Conservation (phyloP, 1,284 basidiomycete species). For the Gastroboletus turbinatus region DNA sequence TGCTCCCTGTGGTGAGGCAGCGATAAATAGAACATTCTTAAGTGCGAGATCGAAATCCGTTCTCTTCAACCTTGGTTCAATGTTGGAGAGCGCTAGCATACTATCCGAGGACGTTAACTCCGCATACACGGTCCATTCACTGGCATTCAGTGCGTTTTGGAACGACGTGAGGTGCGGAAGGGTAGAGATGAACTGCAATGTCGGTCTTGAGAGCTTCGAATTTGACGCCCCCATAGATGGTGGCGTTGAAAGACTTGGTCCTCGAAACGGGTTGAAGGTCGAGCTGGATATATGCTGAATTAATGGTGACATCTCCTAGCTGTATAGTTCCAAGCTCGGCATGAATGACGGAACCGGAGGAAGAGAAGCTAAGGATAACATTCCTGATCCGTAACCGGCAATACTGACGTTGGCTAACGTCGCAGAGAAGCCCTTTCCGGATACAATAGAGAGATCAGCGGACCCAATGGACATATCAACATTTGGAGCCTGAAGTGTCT, state of each 20-base stretch:
- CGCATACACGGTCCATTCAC: slow-evolving; percentile 8
- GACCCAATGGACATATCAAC: slow-evolving; percentile 10
- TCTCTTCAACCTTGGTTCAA: slow-evolving; percentile 7
- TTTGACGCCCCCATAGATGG: slow-evolving; percentile 1
- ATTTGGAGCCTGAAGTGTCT: slow-evolving; percentile 1
- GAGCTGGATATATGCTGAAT: slow-evolving; percentile 8
- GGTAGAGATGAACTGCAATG: slow-evolving; percentile 8
- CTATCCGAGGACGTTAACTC: background rate
- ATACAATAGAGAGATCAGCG: slow-evolving; percentile 1
- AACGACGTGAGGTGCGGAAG: background rate
- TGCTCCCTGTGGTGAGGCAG: background rate
- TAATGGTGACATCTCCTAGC: slow-evolving; percentile 5
- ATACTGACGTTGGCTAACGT: slow-evolving; percentile 2
- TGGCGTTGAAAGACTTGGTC: background rate
- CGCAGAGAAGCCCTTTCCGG: slow-evolving; percentile 6
- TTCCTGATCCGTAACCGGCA: slow-evolving; percentile 4
- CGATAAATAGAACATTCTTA: slow-evolving; percentile 5
- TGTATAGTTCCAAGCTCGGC: slow-evolving; percentile 3
- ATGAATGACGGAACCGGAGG: slow-evolving; percentile 2
- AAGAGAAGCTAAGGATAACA: slow-evolving; percentile 1
- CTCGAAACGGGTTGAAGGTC: slow-evolving; percentile 7
- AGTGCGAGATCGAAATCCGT: slow-evolving; percentile 9
- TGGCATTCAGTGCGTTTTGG: slow-evolving; percentile 11
- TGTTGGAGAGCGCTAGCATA: slow-evolving; percentile 5
- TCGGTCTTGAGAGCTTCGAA: slow-evolving; percentile 1